Evolutionary conservation across 2,329 filamentous ascomycete species (phyloP).

Genomic region (Ceratocystis harringtonii): DNA sequence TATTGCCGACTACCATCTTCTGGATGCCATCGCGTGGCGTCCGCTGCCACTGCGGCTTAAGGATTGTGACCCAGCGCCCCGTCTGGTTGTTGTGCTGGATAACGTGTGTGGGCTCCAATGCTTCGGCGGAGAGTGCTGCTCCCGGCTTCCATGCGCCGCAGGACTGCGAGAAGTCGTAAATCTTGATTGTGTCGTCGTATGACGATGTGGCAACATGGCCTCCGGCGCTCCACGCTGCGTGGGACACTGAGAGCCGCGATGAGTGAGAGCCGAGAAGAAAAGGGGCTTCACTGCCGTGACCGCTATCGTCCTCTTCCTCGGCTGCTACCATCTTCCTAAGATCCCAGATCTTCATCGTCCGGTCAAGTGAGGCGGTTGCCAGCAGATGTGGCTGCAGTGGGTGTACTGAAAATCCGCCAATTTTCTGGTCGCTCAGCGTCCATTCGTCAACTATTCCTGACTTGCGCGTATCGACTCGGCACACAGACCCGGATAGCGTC

Average conservation of each 20-base stretch:
- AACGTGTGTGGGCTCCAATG: conserved; percentile 53
- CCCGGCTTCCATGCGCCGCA: conserved; percentile 40
- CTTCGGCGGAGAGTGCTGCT: conserved; percentile 40
- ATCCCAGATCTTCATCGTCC: conserved; percentile 87
- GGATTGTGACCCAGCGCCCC: conserved; percentile 76
- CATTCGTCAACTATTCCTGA: conserved; percentile 29
- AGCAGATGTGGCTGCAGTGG: conserved; percentile 67
- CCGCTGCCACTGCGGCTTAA: conserved; percentile 76
- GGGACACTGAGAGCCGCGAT: conserved; percentile 73
- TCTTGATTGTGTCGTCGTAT: conserved; percentile 90
- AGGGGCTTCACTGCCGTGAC: conserved; percentile 39
- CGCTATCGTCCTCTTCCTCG: conserved; percentile 35
- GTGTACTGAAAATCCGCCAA: conserved; percentile 80
- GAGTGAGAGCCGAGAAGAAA: conserved; percentile 65
- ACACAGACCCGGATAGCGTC: conserved; percentile 66
- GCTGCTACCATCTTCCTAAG: conserved; percentile 59
- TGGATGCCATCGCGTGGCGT: conserved; percentile 64
- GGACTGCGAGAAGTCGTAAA: conserved; percentile 61
- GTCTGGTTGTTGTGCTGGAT: conserved; percentile 92
- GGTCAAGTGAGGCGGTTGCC: conserved; percentile 78
- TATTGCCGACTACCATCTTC: conserved; percentile 86
- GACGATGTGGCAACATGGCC: conserved; percentile 83
- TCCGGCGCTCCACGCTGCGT: conserved; percentile 74
- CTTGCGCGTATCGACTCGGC: conserved; percentile 52
- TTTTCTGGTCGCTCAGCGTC: conserved; percentile 77